These are phyloP conservation scores for Candida qinlingensis DNA, from an alignment of 805 yeast species.

Conservation along the genomic window DNA sequence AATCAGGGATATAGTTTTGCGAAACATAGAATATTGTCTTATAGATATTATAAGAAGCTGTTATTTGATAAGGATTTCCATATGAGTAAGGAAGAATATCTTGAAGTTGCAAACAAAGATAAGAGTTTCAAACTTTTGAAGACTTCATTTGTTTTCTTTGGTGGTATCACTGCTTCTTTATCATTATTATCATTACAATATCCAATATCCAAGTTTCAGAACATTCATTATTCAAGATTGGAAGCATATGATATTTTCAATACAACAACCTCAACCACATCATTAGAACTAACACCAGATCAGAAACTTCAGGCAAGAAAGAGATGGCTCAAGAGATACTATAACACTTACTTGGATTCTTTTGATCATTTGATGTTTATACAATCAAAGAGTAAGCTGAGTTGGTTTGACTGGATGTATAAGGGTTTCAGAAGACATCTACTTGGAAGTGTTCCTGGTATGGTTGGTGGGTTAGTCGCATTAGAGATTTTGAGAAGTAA, in stretches of 20 bases:
- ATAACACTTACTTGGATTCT: slow-evolving; percentile 74
- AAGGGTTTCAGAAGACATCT: slow-evolving; percentile 75
- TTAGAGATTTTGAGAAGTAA: slow-evolving; percentile 70
- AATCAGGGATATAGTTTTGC: slow-evolving; percentile 55
- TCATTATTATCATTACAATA: slow-evolving; percentile 74
- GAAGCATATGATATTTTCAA: slow-evolving; percentile 72
- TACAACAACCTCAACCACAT: slow-evolving; percentile 20
- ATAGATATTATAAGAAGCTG: slow-evolving; percentile 35
- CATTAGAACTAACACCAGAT: slow-evolving; percentile 8
- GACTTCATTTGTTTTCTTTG: slow-evolving; percentile 66
- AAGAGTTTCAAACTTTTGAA: slow-evolving; percentile 42
- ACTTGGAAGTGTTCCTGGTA: slow-evolving; percentile 75
- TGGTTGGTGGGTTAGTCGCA: slow-evolving; percentile 79
- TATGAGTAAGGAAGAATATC: slow-evolving; percentile 15
- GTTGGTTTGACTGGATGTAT: slow-evolving; percentile 66
- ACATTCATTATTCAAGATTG: slow-evolving; percentile 68
- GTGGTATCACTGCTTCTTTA: slow-evolving; percentile 85
- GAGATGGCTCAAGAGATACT: slow-evolving; percentile 41
- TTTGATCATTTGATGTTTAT: slow-evolving; percentile 52
- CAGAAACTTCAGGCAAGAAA: slow-evolving; percentile 6
- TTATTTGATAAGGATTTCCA: slow-evolving; percentile 23
- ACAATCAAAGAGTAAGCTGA: slow-evolving; percentile 46
- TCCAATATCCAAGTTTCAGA: slow-evolving; percentile 77
- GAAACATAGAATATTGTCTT: slow-evolving; percentile 38
- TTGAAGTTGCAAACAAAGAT: slow-evolving; percentile 23